phyloP scores from a whole-genome alignment of 2,329 filamentous ascomycete species.

The Emmonsia crescens region DNA sequence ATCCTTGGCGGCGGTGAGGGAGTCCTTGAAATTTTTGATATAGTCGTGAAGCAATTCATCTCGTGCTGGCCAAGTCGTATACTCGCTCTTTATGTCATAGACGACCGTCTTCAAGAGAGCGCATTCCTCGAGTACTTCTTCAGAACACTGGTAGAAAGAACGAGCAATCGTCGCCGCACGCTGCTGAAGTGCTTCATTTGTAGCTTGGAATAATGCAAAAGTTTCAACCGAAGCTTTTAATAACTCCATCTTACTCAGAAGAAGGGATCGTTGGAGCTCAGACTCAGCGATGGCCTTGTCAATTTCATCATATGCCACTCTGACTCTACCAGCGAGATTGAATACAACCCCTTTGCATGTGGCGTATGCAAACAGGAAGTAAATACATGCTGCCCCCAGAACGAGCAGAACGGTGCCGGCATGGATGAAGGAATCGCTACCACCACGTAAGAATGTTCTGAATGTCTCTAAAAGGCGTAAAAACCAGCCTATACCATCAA shows the following conservation, averaged over 20 bases:
- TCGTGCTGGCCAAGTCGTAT: background rate
- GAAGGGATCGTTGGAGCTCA: background rate
- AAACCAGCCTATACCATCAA: background rate
- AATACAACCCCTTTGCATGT: background rate
- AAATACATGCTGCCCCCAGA: constrained; percentile 1
- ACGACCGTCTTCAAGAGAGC: background rate
- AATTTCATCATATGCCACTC: background rate
- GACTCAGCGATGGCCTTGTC: background rate
- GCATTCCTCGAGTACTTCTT: background rate
- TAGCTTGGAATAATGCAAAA: background rate
- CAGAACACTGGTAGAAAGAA: background rate
- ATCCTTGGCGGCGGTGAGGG: background rate
- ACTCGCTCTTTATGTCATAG: background rate
- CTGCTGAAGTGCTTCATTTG: background rate
- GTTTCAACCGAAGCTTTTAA: background rate
- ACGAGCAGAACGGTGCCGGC: background rate
- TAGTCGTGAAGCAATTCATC: background rate
- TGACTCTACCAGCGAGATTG: background rate
- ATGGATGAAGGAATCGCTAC: background rate
- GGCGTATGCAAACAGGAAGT: background rate
- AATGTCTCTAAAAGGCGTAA: background rate
- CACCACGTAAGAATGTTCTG: background rate
- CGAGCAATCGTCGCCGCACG: background rate
- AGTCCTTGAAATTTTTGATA: background rate
- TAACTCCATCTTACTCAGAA: background rate